Conservation (phyloP, 768 basidiomycete genomes). For the Mycena galopus region DNA sequence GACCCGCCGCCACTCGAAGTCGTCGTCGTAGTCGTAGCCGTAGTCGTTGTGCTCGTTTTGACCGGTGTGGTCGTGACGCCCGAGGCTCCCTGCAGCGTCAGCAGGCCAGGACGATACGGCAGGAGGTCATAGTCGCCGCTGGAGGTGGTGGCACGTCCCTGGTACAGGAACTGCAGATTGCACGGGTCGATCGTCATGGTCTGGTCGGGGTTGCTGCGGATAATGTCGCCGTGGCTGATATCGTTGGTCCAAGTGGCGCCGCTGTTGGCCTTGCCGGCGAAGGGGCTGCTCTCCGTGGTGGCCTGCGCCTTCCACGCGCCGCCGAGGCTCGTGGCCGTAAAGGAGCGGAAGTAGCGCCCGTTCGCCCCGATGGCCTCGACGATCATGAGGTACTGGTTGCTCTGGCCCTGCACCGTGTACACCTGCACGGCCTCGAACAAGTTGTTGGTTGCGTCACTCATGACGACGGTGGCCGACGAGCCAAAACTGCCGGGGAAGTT, state of each 20-base stretch:
- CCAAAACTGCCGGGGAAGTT: constrained; percentile 27
- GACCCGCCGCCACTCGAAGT: neutral
- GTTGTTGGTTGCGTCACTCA: constrained; percentile 24
- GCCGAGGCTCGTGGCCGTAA: constrained; percentile 28
- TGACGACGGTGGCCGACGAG: neutral
- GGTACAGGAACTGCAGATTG: constrained; percentile 34
- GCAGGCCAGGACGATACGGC: constrained; percentile 33
- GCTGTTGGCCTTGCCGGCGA: constrained; percentile 35
- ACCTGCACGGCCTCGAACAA: constrained; percentile 36
- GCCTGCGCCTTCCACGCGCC: constrained; percentile 27
- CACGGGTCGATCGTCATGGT: constrained; percentile 33
- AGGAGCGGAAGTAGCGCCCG: constrained; percentile 37
- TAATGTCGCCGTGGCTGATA: constrained; percentile 35
- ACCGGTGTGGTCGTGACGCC: neutral
- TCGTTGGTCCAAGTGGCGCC: constrained; percentile 35
- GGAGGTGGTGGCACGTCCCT: constrained; percentile 27
- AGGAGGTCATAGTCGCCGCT: constrained; percentile 27
- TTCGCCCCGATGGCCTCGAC: constrained; percentile 33
- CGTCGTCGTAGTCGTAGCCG: neutral
- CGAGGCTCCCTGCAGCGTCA: constrained; percentile 13
- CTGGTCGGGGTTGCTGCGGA: constrained; percentile 31
- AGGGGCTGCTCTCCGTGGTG: constrained; percentile 24
- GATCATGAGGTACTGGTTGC: constrained; percentile 27
- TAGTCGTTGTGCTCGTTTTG: neutral
- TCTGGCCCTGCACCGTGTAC: constrained; percentile 26